These are phyloP conservation scores for Cladosporium sp. DNA, from an alignment of 2,329 filamentous ascomycete species.

Conservation along the genomic window DNA sequence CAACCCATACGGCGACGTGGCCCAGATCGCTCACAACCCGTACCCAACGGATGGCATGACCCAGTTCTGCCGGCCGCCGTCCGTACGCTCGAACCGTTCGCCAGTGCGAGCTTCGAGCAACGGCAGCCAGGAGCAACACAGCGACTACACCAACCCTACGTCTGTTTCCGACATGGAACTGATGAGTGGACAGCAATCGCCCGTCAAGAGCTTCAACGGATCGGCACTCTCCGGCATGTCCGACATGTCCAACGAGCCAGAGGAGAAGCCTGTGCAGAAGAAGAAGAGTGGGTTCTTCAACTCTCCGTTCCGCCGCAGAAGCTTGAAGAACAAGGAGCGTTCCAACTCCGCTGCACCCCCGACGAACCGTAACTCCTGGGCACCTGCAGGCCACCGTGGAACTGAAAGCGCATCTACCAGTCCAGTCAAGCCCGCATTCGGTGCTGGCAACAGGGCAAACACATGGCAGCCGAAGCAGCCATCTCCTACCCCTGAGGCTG, in stretches of 20 bases:
- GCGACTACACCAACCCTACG: conserved; percentile 83
- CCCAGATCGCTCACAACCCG: conserved; percentile 77
- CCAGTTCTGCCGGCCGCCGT: conserved; percentile 77
- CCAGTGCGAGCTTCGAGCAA: conserved; percentile 72
- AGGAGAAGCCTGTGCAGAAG: conserved; percentile 62
- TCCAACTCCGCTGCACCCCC: conserved; percentile 29
- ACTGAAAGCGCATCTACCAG: conserved; percentile 36
- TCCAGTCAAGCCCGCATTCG: conserved; percentile 34
- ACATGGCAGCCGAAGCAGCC: conserved; percentile 29
- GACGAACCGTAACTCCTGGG: conserved; percentile 49
- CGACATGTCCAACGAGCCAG: conserved; percentile 27
- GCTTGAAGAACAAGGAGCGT: conserved; percentile 73
- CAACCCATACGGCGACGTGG: conserved; percentile 58
- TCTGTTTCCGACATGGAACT: conserved; percentile 84
- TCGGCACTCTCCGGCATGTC: conserved; percentile 26
- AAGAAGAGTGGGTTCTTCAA: conserved; percentile 84
- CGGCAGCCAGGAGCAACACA: conserved; percentile 62
- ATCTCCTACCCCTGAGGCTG: conserved; percentile 46
- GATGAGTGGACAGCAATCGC: conserved; percentile 65
- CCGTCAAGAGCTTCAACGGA: conserved; percentile 53
- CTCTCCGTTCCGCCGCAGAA: conserved; percentile 76
- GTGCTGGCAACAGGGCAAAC: conserved; percentile 21
- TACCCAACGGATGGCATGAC: conserved; percentile 96
- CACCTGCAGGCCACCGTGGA: conserved; percentile 33
- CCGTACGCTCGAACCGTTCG: conserved; percentile 61